Evolutionary conservation across 2,329 filamentous ascomycete species (phyloP).

Genomic region (Scedosporium minutisporum): DNA sequence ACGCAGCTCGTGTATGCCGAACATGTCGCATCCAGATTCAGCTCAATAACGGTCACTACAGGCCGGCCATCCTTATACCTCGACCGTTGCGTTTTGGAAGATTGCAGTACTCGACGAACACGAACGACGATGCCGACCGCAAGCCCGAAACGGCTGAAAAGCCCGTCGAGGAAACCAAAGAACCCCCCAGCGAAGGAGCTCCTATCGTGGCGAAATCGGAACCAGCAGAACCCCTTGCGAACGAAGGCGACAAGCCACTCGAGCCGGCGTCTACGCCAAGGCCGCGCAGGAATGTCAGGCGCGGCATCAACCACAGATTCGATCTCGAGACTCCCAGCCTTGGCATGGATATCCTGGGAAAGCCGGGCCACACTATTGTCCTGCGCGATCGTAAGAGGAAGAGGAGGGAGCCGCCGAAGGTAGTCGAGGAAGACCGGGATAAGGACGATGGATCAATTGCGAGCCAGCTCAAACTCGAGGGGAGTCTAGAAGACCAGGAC

Average conservation of each 20-base stretch:
- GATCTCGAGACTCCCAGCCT: constrained; percentile 12
- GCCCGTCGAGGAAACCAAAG: not conserved
- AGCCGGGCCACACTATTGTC: constrained; percentile 34
- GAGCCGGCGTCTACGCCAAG: not conserved
- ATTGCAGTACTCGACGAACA: not conserved
- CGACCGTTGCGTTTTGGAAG: not conserved
- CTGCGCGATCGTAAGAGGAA: constrained; percentile 24
- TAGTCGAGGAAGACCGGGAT: constrained; percentile 7
- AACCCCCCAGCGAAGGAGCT: not conserved
- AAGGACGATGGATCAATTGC: not conserved
- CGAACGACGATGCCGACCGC: not conserved
- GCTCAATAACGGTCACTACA: constrained; percentile 3
- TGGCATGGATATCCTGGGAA: constrained; percentile 23
- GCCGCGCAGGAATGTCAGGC: not conserved
- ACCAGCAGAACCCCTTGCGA: not conserved
- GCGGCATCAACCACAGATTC: not conserved
- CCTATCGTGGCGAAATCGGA: not conserved
- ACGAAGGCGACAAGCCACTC: not conserved
- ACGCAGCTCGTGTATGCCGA: constrained; percentile 23
- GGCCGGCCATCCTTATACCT: not conserved
- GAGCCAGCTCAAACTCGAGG: constrained; percentile 20
- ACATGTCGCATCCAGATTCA: constrained; percentile 22
- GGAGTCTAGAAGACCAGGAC: constrained; percentile 18
- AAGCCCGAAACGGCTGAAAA: not conserved
- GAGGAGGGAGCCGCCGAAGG: not conserved